Conservation (phyloP, 805 yeast species). For the Candida vartiovaarae region DNA sequence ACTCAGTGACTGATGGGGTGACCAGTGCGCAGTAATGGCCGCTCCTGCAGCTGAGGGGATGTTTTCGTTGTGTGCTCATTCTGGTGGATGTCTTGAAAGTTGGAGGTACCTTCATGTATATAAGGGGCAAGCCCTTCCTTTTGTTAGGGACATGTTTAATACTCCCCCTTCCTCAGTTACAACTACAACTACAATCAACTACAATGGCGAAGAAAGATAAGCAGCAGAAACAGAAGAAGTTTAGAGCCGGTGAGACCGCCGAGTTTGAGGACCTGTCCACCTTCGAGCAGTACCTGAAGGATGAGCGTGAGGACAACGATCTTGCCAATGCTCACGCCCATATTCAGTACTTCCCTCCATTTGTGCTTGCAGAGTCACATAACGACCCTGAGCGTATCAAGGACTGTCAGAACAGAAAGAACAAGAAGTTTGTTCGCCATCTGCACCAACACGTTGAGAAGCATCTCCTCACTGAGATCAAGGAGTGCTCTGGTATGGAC, state of each 20-base stretch:
- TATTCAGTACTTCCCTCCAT: constrained; percentile 66
- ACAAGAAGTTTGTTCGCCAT: constrained; percentile 64
- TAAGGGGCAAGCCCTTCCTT: too few relatives aligned
- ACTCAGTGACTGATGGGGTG: too few relatives aligned
- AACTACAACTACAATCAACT: constrained; percentile 1
- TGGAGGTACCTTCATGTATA: too few relatives aligned
- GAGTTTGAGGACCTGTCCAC: constrained; percentile 56
- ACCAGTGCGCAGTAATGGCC: too few relatives aligned
- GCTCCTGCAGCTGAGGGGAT: too few relatives aligned
- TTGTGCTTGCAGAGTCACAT: constrained; percentile 57
- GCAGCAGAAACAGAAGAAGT: constrained; percentile 18
- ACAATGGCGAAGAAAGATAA: constrained; percentile 17
- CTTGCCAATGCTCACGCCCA: constrained; percentile 63
- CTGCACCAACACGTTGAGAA: constrained; percentile 69
- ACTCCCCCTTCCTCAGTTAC: too few relatives aligned
- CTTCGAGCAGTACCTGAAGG: constrained; percentile 58
- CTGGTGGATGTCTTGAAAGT: too few relatives aligned
- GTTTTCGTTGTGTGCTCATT: too few relatives aligned
- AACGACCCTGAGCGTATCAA: constrained; percentile 66
- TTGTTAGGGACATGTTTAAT: too few relatives aligned
- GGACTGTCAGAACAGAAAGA: constrained; percentile 64
- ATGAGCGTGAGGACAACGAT: constrained; percentile 73
- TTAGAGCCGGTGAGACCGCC: constrained; percentile 17
- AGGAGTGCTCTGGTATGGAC: constrained; percentile 48
- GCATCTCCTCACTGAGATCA: constrained; percentile 62